These are phyloP conservation scores for Hyphodiscus sp. DNA, from an alignment of 2,329 filamentous ascomycete genomes.

Conservation along the genomic window DNA sequence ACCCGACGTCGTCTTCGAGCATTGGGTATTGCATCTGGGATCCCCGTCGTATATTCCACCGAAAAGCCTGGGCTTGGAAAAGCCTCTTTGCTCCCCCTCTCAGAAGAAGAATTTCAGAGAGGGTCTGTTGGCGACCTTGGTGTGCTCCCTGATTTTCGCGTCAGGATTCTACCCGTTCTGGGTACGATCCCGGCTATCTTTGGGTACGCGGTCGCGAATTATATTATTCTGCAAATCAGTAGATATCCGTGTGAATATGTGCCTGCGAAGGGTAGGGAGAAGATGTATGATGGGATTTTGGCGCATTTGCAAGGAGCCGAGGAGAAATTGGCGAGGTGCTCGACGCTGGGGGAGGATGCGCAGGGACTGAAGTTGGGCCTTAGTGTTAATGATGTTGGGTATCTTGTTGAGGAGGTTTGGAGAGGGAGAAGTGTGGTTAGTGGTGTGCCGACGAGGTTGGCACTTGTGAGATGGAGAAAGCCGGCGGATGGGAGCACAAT, in stretches of 20 bases:
- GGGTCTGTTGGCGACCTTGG: conserved; percentile 81
- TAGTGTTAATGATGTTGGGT: conserved; percentile 74
- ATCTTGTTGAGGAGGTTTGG: conserved; percentile 85
- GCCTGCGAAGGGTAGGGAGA: conserved; percentile 74
- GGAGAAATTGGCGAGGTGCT: conserved; percentile 56
- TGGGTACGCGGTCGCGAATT: conserved; percentile 84
- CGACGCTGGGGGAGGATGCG: conserved; percentile 38
- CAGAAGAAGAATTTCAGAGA: conserved; percentile 82
- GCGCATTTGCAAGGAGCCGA: conserved; percentile 70
- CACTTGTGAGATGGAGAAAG: conserved; percentile 73
- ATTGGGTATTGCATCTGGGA: conserved; percentile 73
- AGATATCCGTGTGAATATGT: conserved; percentile 85
- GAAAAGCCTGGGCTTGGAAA: conserved; percentile 89
- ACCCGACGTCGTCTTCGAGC: conserved; percentile 70
- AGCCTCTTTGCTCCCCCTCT: conserved; percentile 77
- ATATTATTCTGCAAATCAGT: conserved; percentile 75
- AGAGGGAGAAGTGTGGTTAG: conserved; percentile 76
- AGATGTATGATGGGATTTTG: conserved; percentile 84
- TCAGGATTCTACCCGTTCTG: conserved; percentile 88
- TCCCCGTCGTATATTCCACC: conserved; percentile 87
- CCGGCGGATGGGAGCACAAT: conserved; percentile 50
- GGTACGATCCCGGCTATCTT: conserved; percentile 98
- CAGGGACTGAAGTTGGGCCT: conserved; percentile 75
- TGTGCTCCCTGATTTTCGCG: conserved; percentile 85
- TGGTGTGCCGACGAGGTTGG: conserved; percentile 71